phyloP scores from a whole-genome alignment of 2,329 filamentous ascomycete species.

The Aspergillus sp. region DNA sequence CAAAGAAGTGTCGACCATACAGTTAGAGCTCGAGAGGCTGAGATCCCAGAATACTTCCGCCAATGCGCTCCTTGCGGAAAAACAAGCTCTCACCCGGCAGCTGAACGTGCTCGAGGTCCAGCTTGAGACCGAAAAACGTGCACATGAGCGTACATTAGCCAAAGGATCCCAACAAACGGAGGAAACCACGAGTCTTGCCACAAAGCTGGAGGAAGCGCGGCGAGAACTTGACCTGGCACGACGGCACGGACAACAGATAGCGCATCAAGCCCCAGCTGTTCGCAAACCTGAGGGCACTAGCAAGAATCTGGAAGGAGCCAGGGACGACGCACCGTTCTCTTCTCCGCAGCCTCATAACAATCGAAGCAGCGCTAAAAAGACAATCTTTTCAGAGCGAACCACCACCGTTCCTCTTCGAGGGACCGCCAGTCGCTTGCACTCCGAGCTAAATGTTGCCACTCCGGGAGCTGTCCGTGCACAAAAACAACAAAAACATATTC shows the following conservation, averaged over 20 bases:
- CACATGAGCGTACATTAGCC: conserved; percentile 61
- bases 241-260: conserved; percentile 57
- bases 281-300: conserved; percentile 72
- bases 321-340: conserved; percentile 60
- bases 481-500: conserved; percentile 64
- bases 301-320: conserved; percentile 69
- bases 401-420: conserved; percentile 44
- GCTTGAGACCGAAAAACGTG: conserved; percentile 79
- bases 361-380: conserved; percentile 32
- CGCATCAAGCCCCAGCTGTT: conserved; percentile 67
- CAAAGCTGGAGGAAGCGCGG: conserved; percentile 53
- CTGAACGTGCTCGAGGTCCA: conserved; percentile 77
- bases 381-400: conserved; percentile 41
- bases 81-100: conserved; percentile 77
- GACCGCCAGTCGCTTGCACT: conserved; percentile 40
- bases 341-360: conserved; percentile 49
- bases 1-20: conserved; percentile 62
- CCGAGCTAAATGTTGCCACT: conserved; percentile 55
- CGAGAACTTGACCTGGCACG: conserved; percentile 46
- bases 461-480: conserved; percentile 52
- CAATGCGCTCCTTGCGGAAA: conserved; percentile 74
- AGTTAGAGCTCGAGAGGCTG: conserved; percentile 66
- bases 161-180: conserved; percentile 42
- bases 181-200: conserved; percentile 45
- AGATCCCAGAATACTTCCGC: conserved; percentile 63